Conservation (phyloP, 2,329 filamentous ascomycete species). For the Xylaria sp. region DNA sequence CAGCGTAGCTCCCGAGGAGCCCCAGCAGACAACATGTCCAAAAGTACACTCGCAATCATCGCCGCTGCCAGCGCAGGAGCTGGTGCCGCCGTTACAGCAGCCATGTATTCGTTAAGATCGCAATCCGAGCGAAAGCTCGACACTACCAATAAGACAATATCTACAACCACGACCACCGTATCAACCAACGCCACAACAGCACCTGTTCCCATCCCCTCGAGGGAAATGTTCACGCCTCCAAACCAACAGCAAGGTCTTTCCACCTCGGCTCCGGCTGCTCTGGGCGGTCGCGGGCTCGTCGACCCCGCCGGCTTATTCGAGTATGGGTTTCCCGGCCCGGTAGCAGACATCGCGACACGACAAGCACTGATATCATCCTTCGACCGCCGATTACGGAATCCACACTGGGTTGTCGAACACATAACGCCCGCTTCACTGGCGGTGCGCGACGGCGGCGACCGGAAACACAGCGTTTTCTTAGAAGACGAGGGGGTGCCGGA, state of each 20-base stretch:
- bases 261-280: conserved; percentile 48
- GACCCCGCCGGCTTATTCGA: conserved; percentile 81
- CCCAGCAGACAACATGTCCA: conserved; percentile 71
- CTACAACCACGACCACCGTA: conserved; percentile 48
- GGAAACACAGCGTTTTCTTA: conserved; percentile 82
- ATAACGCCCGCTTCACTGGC: conserved; percentile 89
- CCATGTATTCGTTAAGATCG: conserved; percentile 70
- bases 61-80: conserved; percentile 80
- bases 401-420: conserved; percentile 94
- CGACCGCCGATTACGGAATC: conserved; percentile 91
- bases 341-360: conserved; percentile 82
- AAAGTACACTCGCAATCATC: conserved; percentile 78
- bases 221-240: conserved; percentile 61
- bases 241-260: conserved; percentile 46
- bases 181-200: conserved; percentile 49
- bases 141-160: conserved; percentile 53
- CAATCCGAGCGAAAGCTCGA: conserved; percentile 50
- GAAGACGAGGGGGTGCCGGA: conserved; percentile 84
- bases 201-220: conserved; percentile 63
- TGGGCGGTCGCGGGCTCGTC: conserved; percentile 60
- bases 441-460: conserved; percentile 78
- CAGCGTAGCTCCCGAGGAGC: conserved; percentile 36
- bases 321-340: conserved; percentile 91
- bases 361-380: conserved; percentile 84
- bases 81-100: conserved; percentile 77